Evolutionary conservation across 2,329 filamentous ascomycete genomes (phyloP).

Genomic region (Pseudocercospora ulei): DNA sequence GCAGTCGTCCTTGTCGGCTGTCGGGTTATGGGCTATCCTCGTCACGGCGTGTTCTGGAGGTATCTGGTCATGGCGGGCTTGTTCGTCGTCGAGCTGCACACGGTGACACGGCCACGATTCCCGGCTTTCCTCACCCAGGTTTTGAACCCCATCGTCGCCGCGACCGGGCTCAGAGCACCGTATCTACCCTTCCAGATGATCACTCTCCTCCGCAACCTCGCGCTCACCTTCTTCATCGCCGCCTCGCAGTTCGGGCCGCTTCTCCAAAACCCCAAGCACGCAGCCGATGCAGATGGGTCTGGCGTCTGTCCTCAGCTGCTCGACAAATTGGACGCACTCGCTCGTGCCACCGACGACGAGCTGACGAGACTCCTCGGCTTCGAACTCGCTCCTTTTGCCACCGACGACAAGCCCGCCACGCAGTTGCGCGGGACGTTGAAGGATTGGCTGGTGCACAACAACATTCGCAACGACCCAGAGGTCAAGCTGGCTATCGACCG

Average conservation of each 20-base stretch:
- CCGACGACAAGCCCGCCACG: constrained; percentile 55
- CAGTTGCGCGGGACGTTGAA: constrained; percentile 63
- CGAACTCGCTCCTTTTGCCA: constrained; percentile 70
- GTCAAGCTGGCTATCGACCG: constrained; percentile 69
- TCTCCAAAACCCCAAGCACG: constrained; percentile 37
- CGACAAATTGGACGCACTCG: constrained; percentile 54
- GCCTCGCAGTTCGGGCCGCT: constrained; percentile 70
- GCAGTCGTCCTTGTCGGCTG: constrained; percentile 52
- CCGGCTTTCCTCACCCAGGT: constrained; percentile 40
- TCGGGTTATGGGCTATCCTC: constrained; percentile 56
- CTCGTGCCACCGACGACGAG: constrained; percentile 57
- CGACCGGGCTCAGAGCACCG: constrained; percentile 44
- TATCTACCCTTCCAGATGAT: constrained; percentile 82
- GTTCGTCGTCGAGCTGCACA: constrained; percentile 49
- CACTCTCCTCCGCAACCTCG: constrained; percentile 61
- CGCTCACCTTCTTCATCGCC: constrained; percentile 71
- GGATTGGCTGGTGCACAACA: constrained; percentile 82
- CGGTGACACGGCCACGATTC: constrained; percentile 46
- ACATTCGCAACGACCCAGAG: constrained; percentile 66
- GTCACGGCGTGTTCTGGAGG: constrained; percentile 52
- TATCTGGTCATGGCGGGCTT: constrained; percentile 47
- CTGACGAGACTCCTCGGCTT: constrained; percentile 60
- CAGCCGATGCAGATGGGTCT: constrained; percentile 18
- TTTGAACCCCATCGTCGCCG: constrained; percentile 42
- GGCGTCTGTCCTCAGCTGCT: constrained; percentile 52